These are phyloP conservation scores for Alternaria ethzedia DNA, from an alignment of 2,329 filamentous ascomycete species.

Conservation along the genomic window DNA sequence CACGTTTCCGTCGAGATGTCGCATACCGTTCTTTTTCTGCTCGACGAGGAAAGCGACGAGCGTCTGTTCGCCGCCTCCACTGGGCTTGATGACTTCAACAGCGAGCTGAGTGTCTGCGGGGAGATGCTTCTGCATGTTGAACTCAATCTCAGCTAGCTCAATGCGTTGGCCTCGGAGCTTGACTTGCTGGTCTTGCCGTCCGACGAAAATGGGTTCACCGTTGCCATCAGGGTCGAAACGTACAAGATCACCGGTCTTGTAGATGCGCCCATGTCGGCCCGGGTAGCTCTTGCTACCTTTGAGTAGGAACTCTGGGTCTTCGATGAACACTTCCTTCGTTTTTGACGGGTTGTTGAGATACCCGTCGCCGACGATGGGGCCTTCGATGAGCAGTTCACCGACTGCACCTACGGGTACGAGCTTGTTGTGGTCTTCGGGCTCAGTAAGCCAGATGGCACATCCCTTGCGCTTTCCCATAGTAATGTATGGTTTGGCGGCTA, in stretches of 20 bases:
- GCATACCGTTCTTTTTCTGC: constrained; percentile 36
- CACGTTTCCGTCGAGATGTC: constrained; percentile 39
- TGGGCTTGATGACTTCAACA: constrained; percentile 57
- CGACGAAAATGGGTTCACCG: constrained; percentile 46
- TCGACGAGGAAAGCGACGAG: constrained; percentile 46
- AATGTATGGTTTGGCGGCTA: constrained; percentile 40
- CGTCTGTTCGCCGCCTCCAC: constrained; percentile 38
- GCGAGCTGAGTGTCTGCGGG: constrained; percentile 51
- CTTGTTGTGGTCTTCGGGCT: constrained; percentile 48
- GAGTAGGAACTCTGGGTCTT: constrained; percentile 64
- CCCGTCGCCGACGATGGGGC: constrained; percentile 55
- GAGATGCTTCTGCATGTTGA: constrained; percentile 50
- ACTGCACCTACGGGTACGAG: constrained; percentile 49
- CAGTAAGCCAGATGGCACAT: constrained; percentile 49
- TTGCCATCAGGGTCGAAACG: constrained; percentile 58
- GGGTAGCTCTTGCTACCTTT: constrained; percentile 66
- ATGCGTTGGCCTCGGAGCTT: constrained; percentile 52
- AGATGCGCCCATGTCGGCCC: constrained; percentile 56
- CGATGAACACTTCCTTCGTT: constrained; percentile 48
- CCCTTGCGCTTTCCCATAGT: constrained; percentile 48
- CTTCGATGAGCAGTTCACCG: constrained; percentile 66
- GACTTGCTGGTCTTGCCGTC: constrained; percentile 48
- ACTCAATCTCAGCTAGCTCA: constrained; percentile 48
- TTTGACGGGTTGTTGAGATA: constrained; percentile 47
- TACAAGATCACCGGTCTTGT: constrained; percentile 44